Evolutionary conservation across 1,284 basidiomycete species (phyloP), one percentile per base, ranked within the genome.

Genomic region (Leccinum subfulvum): DNA sequence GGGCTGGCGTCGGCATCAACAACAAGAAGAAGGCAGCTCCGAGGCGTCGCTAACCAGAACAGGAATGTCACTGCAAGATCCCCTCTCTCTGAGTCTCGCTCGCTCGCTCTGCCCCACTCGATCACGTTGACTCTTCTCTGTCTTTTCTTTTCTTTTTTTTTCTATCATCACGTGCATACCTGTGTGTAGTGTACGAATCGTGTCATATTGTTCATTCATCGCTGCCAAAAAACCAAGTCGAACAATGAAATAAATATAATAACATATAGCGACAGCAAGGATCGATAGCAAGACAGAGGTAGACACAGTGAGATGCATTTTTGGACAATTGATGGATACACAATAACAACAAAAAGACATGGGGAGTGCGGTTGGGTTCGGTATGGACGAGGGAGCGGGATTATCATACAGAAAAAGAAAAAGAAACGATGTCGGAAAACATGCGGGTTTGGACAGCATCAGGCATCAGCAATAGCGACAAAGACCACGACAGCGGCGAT

Each of bases 1-100:
- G 47, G 47, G 13, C 47, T 14, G 13, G 49, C 13, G n/a, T 30
- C 52, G 51, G 41, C 6, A 21, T 51, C 14, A 53, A 54, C 6
- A 62, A 51, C 60, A 73, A 71, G 61, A 73, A 69, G 57, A 76
- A 62, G 47, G 37, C 39, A 7, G 49, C 49, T 51, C 4, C 62
- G 23, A 75, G 59, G 51, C 73, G 72, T 58, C 75, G 73, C 58
- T 72, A 61, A 44, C 57, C 5, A 3, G 35, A 51, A 54, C 28
- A 28, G 21, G 14, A 23, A 51, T 51, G 13, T 8, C 7, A 23
- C 47, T 49, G 47, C 47, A 23, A 47, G 18, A 21, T 49, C 11
- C 47, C 18, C 18, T 49, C 44, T 49, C 37, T 49, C 44, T 35
- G 44, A 28, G 28, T 28, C 28, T 28, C 13, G 13, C 7, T 14